Evolutionary conservation across 73 alveolate genomes (phyloP), one percentile per base, ranked within the genome.

Genomic region (Durusdinium trenchii): DNA sequence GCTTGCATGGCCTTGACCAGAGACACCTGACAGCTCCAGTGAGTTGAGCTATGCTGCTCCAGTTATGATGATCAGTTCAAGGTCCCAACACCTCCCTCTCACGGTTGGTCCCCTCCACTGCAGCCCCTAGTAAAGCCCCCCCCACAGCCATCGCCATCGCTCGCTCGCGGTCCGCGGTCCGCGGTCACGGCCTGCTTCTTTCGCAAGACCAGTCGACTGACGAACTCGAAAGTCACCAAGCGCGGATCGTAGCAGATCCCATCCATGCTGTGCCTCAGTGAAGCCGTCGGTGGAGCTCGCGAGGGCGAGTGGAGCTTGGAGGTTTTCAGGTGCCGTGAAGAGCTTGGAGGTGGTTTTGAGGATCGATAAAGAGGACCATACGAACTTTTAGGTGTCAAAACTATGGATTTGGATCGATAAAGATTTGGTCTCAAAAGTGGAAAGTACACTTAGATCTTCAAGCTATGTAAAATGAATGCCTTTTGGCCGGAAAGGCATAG

Each of bases 221-320:
- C 32, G 57, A 91, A 91, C 76, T 91, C 98, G 76, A 91, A 91
- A 60, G 50, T 51, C 76, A 91, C 76, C 47, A 91, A 60, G 18
- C 98, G 98, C 23, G 98, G 89, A 45, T 91, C 98, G 98, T 91
- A 91, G 79, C 47, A 35, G 54, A 91, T 50, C 47, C 89, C 98
- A 7, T 91, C 98, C 79, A 91, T 52, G 60, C 86, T 60, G 60
- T 91, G 87, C 98, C 98, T 91, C 47, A 50, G 71, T 2, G 18
- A 23, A 0, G 1, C 69, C 32, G 12, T 57, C 23, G 12, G 32
- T 57, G 12, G 69, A 23, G 69, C n/a, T n/a, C 23, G 69, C 32
- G 69, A 57, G 69, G 69, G 23, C 12, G 69, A 57, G 23, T 16
- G 23, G 89, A 16, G 54, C 47, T 71, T 71, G 32, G 32, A 51